Percentiles rank a stretch among this genome's conserved stretches.
Conservation (phyloP, 164 flowering plant genomes). For the Vitis cinerea region DNA sequence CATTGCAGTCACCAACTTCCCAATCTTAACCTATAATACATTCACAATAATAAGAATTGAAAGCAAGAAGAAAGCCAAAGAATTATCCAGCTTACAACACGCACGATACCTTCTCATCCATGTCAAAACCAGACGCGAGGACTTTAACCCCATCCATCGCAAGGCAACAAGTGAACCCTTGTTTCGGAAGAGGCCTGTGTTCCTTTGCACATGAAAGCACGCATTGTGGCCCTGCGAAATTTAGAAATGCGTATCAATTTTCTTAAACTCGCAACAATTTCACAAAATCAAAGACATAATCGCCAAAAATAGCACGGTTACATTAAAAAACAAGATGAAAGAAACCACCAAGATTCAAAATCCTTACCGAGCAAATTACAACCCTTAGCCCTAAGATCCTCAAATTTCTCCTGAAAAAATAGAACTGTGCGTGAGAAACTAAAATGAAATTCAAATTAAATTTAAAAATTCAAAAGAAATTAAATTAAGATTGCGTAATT, state of each 20-base stretch:
- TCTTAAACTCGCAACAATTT: conserved; percentile 2
- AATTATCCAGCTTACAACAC: neutral
- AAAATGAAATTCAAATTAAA: neutral
- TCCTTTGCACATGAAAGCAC: conserved; percentile 91
- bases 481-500: neutral
- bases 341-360: neutral
- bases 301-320: neutral
- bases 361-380: conserved; percentile 72
- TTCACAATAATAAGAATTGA: neutral
- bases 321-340: neutral
- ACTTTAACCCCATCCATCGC: conserved; percentile 96
- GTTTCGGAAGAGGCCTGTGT: conserved; percentile 61
- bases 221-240: conserved; percentile 77
- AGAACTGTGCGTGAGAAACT: neutral
- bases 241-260: no score
- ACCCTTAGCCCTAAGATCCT: conserved; percentile 74
- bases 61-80: neutral
- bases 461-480: neutral
- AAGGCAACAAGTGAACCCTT: conserved; percentile 90
- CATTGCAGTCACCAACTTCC: conserved; percentile 75
- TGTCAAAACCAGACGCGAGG: conserved; percentile 83
- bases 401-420: conserved; percentile 77
- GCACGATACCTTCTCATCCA: conserved; percentile 72
- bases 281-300: conserved; percentile 1
- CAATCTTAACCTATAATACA: conserved; percentile 62